Conservation (phyloP, 768 basidiomycete species). For the Chlorophyllum brunneum region DNA sequence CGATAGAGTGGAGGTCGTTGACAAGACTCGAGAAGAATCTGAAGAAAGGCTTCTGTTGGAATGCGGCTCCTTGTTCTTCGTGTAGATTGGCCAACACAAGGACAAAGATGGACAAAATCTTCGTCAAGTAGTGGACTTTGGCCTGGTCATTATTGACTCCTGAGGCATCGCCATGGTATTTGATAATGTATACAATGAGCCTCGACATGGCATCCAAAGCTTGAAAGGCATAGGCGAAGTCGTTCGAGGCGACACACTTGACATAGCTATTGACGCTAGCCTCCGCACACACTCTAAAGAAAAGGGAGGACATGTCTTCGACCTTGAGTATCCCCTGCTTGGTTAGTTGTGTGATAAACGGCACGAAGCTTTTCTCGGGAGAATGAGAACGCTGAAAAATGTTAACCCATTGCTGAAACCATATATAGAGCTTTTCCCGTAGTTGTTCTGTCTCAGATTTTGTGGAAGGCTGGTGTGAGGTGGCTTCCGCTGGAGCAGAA, state of each 20-base stretch:
- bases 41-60: conserved; percentile 98
- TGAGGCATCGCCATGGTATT: conserved; percentile 96
- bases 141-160: conserved; percentile 92
- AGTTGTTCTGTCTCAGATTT: conserved; percentile 74
- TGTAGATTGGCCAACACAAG: conserved; percentile 93
- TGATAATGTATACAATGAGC: conserved; percentile 96
- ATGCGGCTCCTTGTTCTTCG: conserved; percentile 86
- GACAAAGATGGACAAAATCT: conserved; percentile 96
- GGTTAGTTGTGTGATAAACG: conserved; percentile 94
- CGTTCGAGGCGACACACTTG: conserved; percentile 68
- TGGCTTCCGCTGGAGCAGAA: conserved; percentile 25
- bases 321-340: conserved; percentile 96
- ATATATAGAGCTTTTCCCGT: conserved; percentile 68
- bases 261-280: conserved; percentile 87
- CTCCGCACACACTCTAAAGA: conserved; percentile 97
- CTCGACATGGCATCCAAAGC: conserved; percentile 94
- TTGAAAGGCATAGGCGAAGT: conserved; percentile 79
- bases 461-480: conserved; percentile 36
- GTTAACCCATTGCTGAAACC: conserved; percentile 94
- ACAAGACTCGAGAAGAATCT: conserved; percentile 96
- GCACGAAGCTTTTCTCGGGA: conserved; percentile 93
- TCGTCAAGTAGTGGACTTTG: conserved; percentile 94
- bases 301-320: conserved; percentile 94
- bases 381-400: conserved; percentile 89
- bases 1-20: conserved; percentile 86